Base-by-base conservation (phyloP, 192 early-diverging fungal species). In the Martensiomyces pterosporus region DNA sequence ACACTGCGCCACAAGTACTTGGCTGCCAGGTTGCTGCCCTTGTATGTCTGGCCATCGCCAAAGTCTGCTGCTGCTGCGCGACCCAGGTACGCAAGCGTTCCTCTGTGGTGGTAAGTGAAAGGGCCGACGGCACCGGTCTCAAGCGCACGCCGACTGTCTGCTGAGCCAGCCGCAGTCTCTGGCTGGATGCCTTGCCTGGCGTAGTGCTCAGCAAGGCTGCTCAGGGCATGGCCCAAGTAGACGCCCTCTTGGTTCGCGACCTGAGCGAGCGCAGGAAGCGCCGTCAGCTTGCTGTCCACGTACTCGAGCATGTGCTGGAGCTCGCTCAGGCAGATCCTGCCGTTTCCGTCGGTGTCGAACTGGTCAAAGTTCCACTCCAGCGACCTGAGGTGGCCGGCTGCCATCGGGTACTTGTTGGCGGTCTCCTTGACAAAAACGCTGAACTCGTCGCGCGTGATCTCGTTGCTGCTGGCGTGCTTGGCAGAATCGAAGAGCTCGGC, bases 261-360 rank as follows among this genome's bases (percentile, higher is more conserved):
- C 72, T 97, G 94, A 7, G 94, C 94, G 7, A 89, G 89, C 9
- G 89, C 79, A 19, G 90, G 91, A 32, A 92, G 67, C 17, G 81
- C 85, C 46, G 49, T 83, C 80, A 68, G 85, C 60, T 64, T 75
- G 58, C 56, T 45, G 32, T 75, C 71, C 14, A 75, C 65, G 36
- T 52, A 55, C 40, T 59, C 55, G 12, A 75, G 64, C 71, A 75
- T 75, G 15, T 33, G 23, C 2, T 50, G 15, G 49, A 75, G 67
- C 55, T 75, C 71, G 43, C 18, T 24, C 23, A 55, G 48, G 19
- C 46, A 50, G 8, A 75, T 67, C 23, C 42, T 34, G 13, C 56
- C 65, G 39, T 52, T 67, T 42, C 36, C 23, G 40, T 75, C 50
- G 12, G 52, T 43, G 46, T 75, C 71, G 39, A 60, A 75, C 27